These are phyloP conservation scores for Colletotrichum scovillei DNA, from an alignment of 2,329 filamentous ascomycete species.

Conservation along the genomic window DNA sequence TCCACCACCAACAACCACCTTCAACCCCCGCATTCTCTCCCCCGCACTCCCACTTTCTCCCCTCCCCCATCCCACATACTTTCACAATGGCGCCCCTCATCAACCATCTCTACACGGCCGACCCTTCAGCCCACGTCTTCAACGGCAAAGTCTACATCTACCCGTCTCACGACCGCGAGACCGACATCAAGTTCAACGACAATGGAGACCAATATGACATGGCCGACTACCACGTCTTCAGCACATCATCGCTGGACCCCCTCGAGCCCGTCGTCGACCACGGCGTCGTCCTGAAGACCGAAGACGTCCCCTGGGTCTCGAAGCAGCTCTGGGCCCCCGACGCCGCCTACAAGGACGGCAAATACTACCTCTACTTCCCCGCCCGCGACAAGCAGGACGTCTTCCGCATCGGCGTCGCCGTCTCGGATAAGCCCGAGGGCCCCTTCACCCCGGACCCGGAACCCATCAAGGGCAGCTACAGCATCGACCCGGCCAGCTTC, in stretches of 20 bases:
- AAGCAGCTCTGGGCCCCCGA: slow-evolving; percentile 88
- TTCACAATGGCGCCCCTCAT: slow-evolving; percentile 69
- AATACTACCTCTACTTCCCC: slow-evolving; percentile 83
- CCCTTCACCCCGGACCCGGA: slow-evolving; percentile 75
- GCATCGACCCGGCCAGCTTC: slow-evolving; percentile 81
- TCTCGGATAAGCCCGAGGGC: slow-evolving; percentile 71
- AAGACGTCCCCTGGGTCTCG: slow-evolving; percentile 79
- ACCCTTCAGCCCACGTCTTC: slow-evolving; percentile 85
- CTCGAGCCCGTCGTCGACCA: slow-evolving; percentile 76
- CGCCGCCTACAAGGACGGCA: slow-evolving; percentile 73
- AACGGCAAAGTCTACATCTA: slow-evolving; percentile 82
- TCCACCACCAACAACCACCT: neutral
- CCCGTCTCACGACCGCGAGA: slow-evolving; percentile 83
- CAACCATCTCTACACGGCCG: slow-evolving; percentile 81
- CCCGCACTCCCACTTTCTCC: neutral
- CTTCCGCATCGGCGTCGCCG: slow-evolving; percentile 81
- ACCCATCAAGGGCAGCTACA: slow-evolving; percentile 76
- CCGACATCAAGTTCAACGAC: slow-evolving; percentile 80
- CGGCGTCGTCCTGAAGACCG: slow-evolving; percentile 73
- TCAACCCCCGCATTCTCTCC: slow-evolving; percentile 1
- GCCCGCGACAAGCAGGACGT: slow-evolving; percentile 76
- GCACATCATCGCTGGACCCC: slow-evolving; percentile 60
- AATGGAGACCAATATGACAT: slow-evolving; percentile 90
- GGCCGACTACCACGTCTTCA: slow-evolving; percentile 86
- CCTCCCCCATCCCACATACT: neutral